Evolutionary conservation across 1,284 basidiomycete genomes (phyloP), one percentile per base, ranked within the genome.

Genomic region (Gomphus bonarii): DNA sequence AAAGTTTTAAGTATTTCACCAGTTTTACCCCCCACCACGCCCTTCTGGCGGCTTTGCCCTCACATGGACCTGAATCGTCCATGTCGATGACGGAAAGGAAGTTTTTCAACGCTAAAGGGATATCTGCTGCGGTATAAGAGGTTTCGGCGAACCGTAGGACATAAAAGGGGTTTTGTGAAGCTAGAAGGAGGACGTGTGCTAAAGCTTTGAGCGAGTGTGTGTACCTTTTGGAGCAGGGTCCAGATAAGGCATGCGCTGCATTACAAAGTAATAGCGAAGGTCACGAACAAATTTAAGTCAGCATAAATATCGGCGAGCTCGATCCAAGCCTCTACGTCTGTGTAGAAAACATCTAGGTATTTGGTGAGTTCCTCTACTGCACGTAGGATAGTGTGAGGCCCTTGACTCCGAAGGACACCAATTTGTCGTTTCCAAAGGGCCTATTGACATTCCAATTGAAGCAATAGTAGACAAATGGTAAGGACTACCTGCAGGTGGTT

Each of bases 321-420:
- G 11, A 92, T 76, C 97, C 95, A 99, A 4, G 81, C 94, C 63
- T 95, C 88, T 0, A 91, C 76, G 65, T 99, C 95, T 30, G 84
- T 82, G 69, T 98, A 98, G 70, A 95, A 94, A 0, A 85, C 93
- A 66, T 98, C 95, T 38, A 98, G 80, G 66, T 92, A 88, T 35
- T 77, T 72, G 20, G 84, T 82, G 6, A 99, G 78, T 61, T 91
- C 82, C 10, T 85, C 77, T 1, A 94, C 84, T 0, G 89, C 84
- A 43, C 77, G 75, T 48, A 85, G 78, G 3, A 80, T 70, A 12
- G 55, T 50, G 12, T 49, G 54, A 64, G 79, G 79, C 50, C 84
- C 82, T n/a, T 72, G 72, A 18, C 79, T 74, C 50, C 81, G 70
- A 3, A 84, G 72, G 40, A 94, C 79, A 0, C 88, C 82, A 60